A percentile compares a stretch with the other conserved stretches of the same genome.
Conservation (phyloP, 768 basidiomycete genomes). For the Baorangia bicolor region DNA sequence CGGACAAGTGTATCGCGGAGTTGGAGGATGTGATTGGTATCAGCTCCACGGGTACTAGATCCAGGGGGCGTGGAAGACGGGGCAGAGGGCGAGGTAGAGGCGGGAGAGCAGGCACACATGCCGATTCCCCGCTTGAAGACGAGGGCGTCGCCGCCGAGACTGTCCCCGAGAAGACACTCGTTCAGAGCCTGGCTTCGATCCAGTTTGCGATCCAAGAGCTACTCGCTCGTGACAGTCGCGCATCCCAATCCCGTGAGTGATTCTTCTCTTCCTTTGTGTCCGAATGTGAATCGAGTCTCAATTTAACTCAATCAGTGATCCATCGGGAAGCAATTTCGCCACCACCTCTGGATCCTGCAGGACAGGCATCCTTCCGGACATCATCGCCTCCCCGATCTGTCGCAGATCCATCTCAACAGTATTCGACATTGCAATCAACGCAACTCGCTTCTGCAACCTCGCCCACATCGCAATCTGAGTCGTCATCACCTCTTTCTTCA, state of each 20-base stretch:
- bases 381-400: neutral
- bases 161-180: conserved; percentile 1
- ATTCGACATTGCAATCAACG: neutral
- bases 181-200: conserved; percentile 17
- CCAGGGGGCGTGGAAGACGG: neutral
- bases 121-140: neutral
- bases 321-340: neutral
- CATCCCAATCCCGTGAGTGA: conserved; percentile 10
- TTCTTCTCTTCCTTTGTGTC: neutral
- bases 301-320: neutral
- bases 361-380: neutral
- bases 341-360: neutral
- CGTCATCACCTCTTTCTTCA: neutral
- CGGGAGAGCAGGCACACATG: neutral
- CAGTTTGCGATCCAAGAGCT: conserved; percentile 21
- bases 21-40: conserved; percentile 18
- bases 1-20: conserved; percentile 2
- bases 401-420: neutral
- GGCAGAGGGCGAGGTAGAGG: neutral
- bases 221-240: conserved; percentile 8
- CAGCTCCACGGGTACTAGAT: neutral
- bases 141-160: neutral
- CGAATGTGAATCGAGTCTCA: neutral
- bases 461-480: neutral
- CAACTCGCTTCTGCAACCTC: neutral